These are phyloP conservation scores for Phytophthora pluvialis DNA, from an alignment of 352 stramenopile species.

Conservation along the genomic window DNA sequence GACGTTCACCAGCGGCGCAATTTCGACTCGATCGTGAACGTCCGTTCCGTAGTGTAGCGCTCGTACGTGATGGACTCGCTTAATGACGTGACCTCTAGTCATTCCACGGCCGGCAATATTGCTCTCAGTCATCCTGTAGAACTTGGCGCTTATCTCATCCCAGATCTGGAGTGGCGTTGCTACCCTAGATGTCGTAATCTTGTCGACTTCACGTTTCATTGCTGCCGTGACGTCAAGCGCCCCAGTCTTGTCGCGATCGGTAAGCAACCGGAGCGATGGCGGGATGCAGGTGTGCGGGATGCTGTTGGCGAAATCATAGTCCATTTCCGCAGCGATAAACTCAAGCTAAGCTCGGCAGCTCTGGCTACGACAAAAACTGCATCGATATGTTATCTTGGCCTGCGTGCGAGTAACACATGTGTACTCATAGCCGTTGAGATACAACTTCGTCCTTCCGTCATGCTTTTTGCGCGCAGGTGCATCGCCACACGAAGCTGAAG, in stretches of 20 bases:
- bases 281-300: not conserved
- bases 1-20: constrained; percentile 1
- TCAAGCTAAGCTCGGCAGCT: constrained; percentile 1
- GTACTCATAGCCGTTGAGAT: constrained; percentile 13
- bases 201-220: constrained; percentile 4
- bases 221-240: not conserved
- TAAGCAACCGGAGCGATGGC: not conserved
- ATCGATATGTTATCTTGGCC: constrained; percentile 13
- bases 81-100: constrained; percentile 1
- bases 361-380: constrained; percentile 12
- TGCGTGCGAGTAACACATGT: too few relatives aligned
- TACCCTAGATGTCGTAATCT: constrained; percentile 5
- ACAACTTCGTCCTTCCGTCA: constrained; percentile 13
- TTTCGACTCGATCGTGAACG: constrained; percentile 7
- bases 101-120: not conserved
- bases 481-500: too few relatives aligned
- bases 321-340: constrained; percentile 14
- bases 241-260: not conserved
- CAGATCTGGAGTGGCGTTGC: constrained; percentile 12
- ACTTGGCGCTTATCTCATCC: constrained; percentile 3
- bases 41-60: constrained; percentile 7
- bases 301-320: constrained; percentile 15
- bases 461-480: not conserved
- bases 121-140: not conserved
- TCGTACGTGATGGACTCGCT: constrained; percentile 11